Conservation (phyloP, 768 basidiomycete genomes). For the Pisolithus marmoratus region DNA sequence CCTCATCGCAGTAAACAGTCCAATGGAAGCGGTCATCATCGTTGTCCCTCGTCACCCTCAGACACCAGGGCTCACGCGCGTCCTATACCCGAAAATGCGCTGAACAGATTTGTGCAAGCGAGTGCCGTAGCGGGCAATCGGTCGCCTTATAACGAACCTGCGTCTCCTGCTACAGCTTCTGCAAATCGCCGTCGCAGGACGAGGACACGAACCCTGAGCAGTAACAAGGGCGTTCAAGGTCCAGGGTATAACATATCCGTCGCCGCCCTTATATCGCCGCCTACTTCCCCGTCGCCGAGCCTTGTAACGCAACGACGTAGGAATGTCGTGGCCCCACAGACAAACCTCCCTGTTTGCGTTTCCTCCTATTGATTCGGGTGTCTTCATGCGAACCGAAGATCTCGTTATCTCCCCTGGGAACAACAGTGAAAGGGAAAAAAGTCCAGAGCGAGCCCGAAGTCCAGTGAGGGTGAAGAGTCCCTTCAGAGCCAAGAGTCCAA, state of each 20-base stretch:
- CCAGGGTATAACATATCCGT: conserved; percentile 7
- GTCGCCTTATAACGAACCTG: not conserved
- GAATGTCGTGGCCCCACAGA: conserved; percentile 2
- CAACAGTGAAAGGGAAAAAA: not conserved
- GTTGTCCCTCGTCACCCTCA: not conserved
- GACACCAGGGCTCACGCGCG: not conserved
- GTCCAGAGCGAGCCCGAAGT: conserved; percentile 4
- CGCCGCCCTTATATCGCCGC: conserved; percentile 23
- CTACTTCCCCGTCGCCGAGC: conserved; percentile 10
- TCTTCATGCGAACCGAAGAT: conserved; percentile 1
- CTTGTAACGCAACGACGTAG: not conserved
- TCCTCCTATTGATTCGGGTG: not conserved
- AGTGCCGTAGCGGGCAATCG: conserved; percentile 2
- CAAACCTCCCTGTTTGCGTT: conserved; percentile 3
- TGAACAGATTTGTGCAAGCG: conserved; percentile 6
- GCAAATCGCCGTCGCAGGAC: conserved; percentile 3
- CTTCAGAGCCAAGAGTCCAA: conserved; percentile 22
- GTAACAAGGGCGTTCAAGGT: not conserved
- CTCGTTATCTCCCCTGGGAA: not conserved
- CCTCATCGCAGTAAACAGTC: conserved; percentile 13
- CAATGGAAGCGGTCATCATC: conserved; percentile 2
- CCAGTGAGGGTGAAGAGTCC: conserved; percentile 20
- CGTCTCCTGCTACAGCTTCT: not conserved
- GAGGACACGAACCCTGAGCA: conserved; percentile 2
- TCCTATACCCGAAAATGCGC: not conserved